These are phyloP conservation scores for Actinomucor elegans DNA, from an alignment of 371 early-diverging fungal species.

Conservation along the genomic window DNA sequence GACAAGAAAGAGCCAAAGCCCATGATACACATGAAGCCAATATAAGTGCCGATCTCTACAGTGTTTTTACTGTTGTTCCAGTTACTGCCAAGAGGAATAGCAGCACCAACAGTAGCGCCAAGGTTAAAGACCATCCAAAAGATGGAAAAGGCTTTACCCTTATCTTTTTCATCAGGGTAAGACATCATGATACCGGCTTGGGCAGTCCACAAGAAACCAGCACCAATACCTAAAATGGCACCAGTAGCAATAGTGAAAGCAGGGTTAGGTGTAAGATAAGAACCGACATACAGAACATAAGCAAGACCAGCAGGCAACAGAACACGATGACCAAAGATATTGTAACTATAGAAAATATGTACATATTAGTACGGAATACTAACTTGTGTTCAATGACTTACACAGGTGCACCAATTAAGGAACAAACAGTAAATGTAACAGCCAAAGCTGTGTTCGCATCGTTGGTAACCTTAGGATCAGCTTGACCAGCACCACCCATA, in stretches of 20 bases:
- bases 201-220: slow-evolving; percentile 50
- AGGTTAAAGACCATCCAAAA: slow-evolving; percentile 84
- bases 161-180: slow-evolving; percentile 74
- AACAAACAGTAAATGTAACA: slow-evolving; percentile 65
- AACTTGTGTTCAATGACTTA: no score
- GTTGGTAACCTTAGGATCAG: slow-evolving; percentile 61
- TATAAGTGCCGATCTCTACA: slow-evolving; percentile 58
- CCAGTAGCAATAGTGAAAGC: slow-evolving; percentile 56
- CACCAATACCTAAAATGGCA: slow-evolving; percentile 63
- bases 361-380: background rate
- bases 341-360: slow-evolving; percentile 31
- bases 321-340: slow-evolving; percentile 58
- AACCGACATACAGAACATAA: slow-evolving; percentile 61
- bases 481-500: slow-evolving; percentile 60
- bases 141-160: slow-evolving; percentile 67
- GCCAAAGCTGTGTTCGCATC: slow-evolving; percentile 72
- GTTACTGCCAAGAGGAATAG: slow-evolving; percentile 67
- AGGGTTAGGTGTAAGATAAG: slow-evolving; percentile 48
- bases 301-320: slow-evolving; percentile 54
- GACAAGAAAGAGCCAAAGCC: slow-evolving; percentile 57
- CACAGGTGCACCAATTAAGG: slow-evolving; percentile 60
- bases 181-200: slow-evolving; percentile 84
- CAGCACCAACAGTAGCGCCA: slow-evolving; percentile 74
- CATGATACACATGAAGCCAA: slow-evolving; percentile 70
- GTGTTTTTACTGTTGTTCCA: slow-evolving; percentile 32